These are phyloP conservation scores for Hypoxylon fuscum DNA, from an alignment of 495 filamentous ascomycete species.

Conservation along the genomic window DNA sequence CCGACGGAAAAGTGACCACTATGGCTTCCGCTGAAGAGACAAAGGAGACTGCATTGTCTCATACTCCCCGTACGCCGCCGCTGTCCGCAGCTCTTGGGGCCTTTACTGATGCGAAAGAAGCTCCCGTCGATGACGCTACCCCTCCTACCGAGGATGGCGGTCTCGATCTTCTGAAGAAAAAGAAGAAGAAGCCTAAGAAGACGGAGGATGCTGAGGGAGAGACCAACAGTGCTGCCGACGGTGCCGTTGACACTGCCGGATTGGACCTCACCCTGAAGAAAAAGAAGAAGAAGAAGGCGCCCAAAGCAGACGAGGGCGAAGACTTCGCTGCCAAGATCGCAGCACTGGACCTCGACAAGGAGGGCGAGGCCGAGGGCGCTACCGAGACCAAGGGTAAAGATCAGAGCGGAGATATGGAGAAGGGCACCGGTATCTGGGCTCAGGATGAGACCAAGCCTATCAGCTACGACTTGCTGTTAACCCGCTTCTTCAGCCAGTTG, in stretches of 20 bases:
- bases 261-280: conserved; percentile 89
- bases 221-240: conserved; percentile 61
- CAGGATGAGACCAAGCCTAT: conserved; percentile 80
- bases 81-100: conserved; percentile 58
- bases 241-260: conserved; percentile 54
- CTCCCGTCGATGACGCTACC: conserved; percentile 60
- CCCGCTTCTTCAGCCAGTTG: conserved; percentile 90
- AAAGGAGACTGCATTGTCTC: conserved; percentile 76
- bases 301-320: conserved; percentile 69
- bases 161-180: conserved; percentile 66
- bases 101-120: conserved; percentile 58
- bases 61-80: conserved; percentile 69
- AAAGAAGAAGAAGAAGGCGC: conserved; percentile 93
- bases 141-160: conserved; percentile 56
- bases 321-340: conserved; percentile 67
- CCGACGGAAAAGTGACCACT: conserved; percentile 80
- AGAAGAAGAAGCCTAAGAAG: conserved; percentile 83
- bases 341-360: conserved; percentile 82
- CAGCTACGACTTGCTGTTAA: conserved; percentile 83
- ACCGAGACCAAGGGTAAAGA: conserved; percentile 58
- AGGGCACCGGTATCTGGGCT: conserved; percentile 93
- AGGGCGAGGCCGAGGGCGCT: conserved; percentile 70
- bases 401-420: conserved; percentile 77
- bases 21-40: conserved; percentile 64
- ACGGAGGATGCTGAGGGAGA: conserved; percentile 67